Evolutionary conservation across 805 yeast species (phyloP).

Genomic region (Candida jianshihensis): DNA sequence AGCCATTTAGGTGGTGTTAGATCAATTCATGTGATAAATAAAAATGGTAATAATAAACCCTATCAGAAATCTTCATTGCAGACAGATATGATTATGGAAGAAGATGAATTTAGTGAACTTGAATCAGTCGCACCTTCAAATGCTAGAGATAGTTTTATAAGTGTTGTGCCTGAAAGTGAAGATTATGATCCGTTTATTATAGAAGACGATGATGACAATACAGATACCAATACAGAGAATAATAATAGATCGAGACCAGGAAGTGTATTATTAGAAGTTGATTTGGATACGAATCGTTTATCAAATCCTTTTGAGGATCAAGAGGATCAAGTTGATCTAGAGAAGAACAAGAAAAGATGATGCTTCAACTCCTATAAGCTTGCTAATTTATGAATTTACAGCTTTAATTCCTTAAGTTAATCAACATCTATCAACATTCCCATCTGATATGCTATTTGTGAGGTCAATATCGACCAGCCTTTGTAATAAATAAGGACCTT

Average conservation of each 20-base stretch:
- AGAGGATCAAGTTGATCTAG: background rate
- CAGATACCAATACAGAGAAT: conserved; percentile 2
- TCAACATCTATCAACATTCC: too few species aligned
- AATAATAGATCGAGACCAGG: conserved; percentile 12
- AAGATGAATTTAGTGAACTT: conserved; percentile 13
- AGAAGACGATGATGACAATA: conserved; percentile 12
- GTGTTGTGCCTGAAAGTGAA: conserved; percentile 4
- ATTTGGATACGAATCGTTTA: conserved; percentile 17
- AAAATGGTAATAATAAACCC: background rate
- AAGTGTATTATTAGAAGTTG: conserved; percentile 21
- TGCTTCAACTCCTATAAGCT: too few species aligned
- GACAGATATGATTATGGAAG: conserved; percentile 13
- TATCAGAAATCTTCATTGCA: conserved; percentile 6
- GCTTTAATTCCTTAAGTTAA: too few species aligned
- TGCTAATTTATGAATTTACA: too few species aligned
- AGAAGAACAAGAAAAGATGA: too few species aligned
- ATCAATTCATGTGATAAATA: conserved; percentile 13
- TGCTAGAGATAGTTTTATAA: conserved; percentile 4
- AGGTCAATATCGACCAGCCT: too few species aligned
- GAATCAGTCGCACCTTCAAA: conserved; percentile 1
- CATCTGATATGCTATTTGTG: too few species aligned
- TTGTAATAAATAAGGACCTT: too few species aligned
- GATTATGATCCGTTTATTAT: conserved; percentile 23
- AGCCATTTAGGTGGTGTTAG: conserved; percentile 21
- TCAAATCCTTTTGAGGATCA: conserved; percentile 17